Base-by-base conservation (phyloP, 345 rosid species). In the Eucalyptus microcorys region DNA sequence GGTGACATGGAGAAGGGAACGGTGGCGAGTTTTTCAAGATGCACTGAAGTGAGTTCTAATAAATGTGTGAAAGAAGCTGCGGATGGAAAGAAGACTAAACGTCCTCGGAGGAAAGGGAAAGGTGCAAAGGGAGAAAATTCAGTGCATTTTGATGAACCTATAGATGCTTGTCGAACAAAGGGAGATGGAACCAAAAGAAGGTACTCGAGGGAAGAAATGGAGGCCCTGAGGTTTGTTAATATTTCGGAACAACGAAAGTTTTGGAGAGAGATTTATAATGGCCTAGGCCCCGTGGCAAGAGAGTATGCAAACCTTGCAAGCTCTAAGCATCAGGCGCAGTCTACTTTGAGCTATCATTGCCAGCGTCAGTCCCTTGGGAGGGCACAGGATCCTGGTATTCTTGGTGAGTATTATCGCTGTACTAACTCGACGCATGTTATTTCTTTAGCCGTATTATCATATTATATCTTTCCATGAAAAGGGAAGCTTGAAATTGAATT, bases 141-240 rank as follows among this genome's bases (percentile, higher is more conserved):
- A 84, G 87, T 59, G 91, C 55, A 22, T 47, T 87, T 88, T 86
- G 91, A 90, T 27, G 89, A 87, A 34, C 40, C 27, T 45, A 22
- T 43, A 61, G 83, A 19, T 76, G 83, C 83, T 76, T 21, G 47
- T 76, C 83, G 14, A 37, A 37, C 83, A 21, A 84, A 49, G 64
- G 89, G 90, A 64, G 89, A 87, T 26, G 87, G 43, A n/a, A 43
- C 66, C 40, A 88, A 88, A 89, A 89, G 24, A 19, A 90, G 90
- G 92, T 97, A 95, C 92, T 90, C 96, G 12, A 94, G 93, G 91
- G 87, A 91, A 86, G 96, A 94, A 92, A 88, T 98, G 95, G 96
- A 94, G 95, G 92, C 92, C 76, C 80, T 98, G 94, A 95, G 96
- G 95, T 96, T 93, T 92, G 92, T 89, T 43, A 89, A 95, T 84